Base-by-base conservation (phyloP, 2,329 filamentous ascomycete species). In the Ascochyta koolunga region DNA sequence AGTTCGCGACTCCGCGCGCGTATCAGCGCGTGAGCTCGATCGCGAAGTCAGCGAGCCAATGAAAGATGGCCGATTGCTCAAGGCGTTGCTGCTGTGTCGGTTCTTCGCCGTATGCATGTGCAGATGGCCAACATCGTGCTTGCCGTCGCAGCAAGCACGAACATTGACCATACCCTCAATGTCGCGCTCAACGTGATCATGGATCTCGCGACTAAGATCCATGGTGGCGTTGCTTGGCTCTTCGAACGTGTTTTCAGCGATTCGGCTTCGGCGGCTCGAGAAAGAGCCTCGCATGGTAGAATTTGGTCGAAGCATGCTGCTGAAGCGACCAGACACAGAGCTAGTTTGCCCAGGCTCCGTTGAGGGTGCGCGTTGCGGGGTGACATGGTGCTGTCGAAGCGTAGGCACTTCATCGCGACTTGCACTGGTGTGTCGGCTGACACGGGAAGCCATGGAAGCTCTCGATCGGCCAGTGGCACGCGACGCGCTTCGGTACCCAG, bases 121-220 rank as follows among this genome's bases (percentile, higher is more conserved):
- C 29, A 82, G 68, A 21, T 78, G 77, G 24, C 76, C 80, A 32
- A 83, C 80, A 58, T 82, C 79, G 59, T 83, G 80, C 71, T 79
- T 80, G 93, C 93, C 95, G 83, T 98, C 95, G 76, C 95, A 99
- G 79, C 95, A 99, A 55, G 93, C 93, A 71, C 95, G 84, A 61
- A 99, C 95, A 74, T 99, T 97, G 81, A 98, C 93, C 67, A 98
- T 82, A 58, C 88, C 83, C 70, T 93, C 90, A 22, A 88, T 81
- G 62, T 93, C 89, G 48, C 86, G 81, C 67, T 93, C 89, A 70
- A 92, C 88, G 42, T 76, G 82, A 76, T 93, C 90, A 66, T 93
- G 90, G 60, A 93, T 86, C 60, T 88, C 83, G 51, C 91, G 82
- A 52, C 65, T 61, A n/a, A 96, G 74, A 70, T 97, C 91, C 74